Base-by-base conservation (phyloP, 352 stramenopile species). In the Aphanomyces euteiches region DNA sequence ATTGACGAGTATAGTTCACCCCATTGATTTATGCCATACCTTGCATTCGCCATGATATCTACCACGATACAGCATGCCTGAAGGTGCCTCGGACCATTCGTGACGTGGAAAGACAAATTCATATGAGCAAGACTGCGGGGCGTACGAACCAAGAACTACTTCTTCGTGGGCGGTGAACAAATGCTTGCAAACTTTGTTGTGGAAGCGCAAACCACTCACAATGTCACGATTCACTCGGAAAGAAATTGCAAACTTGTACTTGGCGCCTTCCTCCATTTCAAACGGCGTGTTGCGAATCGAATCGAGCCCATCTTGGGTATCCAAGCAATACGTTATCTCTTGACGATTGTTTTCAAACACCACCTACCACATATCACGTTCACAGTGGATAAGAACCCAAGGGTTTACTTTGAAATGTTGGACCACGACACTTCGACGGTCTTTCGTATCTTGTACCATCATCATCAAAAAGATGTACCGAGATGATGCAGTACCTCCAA, bases 201-300 rank as follows among this genome's bases (percentile, higher is more conserved):
- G 76, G 76, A 95, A 96, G 47, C 86, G 86, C 43, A 96, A 65
- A 2, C 89, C 88, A 50, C 84, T 92, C 41, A 96, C 84, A 66
- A 96, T 96, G 12, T 84, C 73, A 19, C 84, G 82, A 61, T 96
- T 94, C 53, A 96, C 88, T 48, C 87, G 83, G 67, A 96, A 96
- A 17, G 74, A 76, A 66, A 96, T 90, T 4, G 69, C 77, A 56
- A 96, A 96, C 47, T 90, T 90, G 76, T 95, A 96, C 15, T 80
- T 87, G 21, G 70, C 79, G 19, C 85, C 87, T 75, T 96, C 88
- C 21, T 80, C 71, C 70, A 96, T 83, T 6, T 73, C 66, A 60
- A 96, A 91, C 47, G 86, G 85, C 45, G 81, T 92, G 66, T 79
- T 81, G 19, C 75, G 72, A 80, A 96, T 87, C 69, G 88, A 78